Conservation (phyloP, 2,329 filamentous ascomycete species). For the Gaeumannomyces tritici region DNA sequence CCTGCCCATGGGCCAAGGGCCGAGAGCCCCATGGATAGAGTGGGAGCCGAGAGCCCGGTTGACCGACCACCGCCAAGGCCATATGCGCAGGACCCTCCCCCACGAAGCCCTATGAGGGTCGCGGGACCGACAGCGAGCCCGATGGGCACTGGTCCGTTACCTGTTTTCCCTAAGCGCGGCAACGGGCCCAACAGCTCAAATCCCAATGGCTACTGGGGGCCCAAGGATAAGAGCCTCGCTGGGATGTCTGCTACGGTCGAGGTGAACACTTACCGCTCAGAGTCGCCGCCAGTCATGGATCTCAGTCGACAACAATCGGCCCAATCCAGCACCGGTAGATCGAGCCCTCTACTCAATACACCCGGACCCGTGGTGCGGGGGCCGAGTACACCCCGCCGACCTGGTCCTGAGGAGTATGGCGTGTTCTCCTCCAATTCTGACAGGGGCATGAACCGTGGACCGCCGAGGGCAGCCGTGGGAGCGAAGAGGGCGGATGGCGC, state of each 20-base stretch:
- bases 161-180: background rate
- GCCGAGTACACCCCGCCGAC: background rate
- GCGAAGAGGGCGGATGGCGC: background rate
- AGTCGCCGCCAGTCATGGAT: background rate
- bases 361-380: background rate
- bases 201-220: background rate
- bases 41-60: slow-evolving; percentile 1
- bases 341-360: background rate
- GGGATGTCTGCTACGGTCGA: background rate
- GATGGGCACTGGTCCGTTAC: background rate
- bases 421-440: slow-evolving; percentile 1
- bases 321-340: background rate
- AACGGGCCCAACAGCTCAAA: background rate
- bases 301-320: background rate
- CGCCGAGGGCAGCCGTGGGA: background rate
- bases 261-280: background rate
- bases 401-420: slow-evolving; percentile 1
- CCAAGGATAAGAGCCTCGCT: background rate
- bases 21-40: slow-evolving; percentile 1
- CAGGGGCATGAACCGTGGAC: background rate
- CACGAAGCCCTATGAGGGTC: background rate
- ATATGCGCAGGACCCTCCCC: background rate
- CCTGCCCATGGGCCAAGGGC: background rate
- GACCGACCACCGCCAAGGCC: background rate
- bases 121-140: background rate